Evolutionary conservation across 768 basidiomycete genomes (phyloP).

Genomic region (Coprinopsis strossmayeri): DNA sequence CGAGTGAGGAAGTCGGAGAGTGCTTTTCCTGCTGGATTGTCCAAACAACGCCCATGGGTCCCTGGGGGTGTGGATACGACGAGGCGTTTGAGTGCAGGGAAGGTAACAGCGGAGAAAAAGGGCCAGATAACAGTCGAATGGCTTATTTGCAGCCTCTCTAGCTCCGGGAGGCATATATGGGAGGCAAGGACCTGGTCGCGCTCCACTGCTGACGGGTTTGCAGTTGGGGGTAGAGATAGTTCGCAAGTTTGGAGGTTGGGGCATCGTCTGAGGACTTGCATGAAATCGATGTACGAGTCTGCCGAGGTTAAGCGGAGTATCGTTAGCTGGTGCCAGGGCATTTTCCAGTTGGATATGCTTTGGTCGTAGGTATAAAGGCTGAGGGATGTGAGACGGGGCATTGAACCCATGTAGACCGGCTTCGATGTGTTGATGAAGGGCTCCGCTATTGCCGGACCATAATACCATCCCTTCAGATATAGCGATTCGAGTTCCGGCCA

Average conservation of each 20-base stretch:
- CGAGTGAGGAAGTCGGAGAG: neutral
- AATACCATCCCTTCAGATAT: conserved; percentile 4
- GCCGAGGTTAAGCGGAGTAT: neutral
- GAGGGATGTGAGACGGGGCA: conserved; percentile 2
- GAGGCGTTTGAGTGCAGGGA: neutral
- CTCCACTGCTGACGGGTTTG: neutral
- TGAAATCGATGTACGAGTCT: neutral
- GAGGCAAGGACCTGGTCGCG: neutral
- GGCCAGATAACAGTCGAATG: neutral
- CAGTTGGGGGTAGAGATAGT: neutral
- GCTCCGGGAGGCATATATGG: neutral
- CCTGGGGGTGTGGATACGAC: neutral
- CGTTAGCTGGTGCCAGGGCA: conserved; percentile 1
- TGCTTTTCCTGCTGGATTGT: neutral
- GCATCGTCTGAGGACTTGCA: neutral
- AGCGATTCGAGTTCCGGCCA: conserved; percentile 2
- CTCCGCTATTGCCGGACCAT: neutral
- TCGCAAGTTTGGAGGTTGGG: neutral
- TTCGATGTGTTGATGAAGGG: neutral
- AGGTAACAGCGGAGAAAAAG: neutral
- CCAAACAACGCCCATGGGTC: neutral
- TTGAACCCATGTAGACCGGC: conserved; percentile 4
- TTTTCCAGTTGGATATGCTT: neutral
- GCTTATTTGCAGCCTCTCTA: neutral
- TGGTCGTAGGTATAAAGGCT: neutral